A percentile compares a stretch with the other conserved stretches of the same genome.
phyloP scores from a whole-genome alignment of 805 yeast genomes.

The Wickerhamomyces chambardii region DNA sequence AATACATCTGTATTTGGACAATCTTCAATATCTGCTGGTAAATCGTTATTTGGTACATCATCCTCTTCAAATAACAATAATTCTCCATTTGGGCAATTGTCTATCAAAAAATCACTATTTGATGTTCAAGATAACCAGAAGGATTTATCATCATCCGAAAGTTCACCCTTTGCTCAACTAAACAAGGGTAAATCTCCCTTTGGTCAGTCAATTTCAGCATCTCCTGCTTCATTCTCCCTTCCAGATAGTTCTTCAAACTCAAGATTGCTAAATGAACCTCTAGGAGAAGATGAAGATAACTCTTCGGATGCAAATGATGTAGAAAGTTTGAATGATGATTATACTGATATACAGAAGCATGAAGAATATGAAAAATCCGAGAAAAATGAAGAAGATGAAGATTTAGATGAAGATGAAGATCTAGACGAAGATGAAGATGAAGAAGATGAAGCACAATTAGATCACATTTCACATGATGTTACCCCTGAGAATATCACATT shows the following conservation, averaged over 20 bases:
- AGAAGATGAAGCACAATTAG: neutral
- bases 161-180: neutral
- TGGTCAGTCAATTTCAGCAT: no score
- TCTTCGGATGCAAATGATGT: neutral
- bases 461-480: no score
- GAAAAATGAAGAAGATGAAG: neutral
- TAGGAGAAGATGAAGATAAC: neutral
- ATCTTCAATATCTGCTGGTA: slow-evolving; percentile 14
- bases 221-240: no score
- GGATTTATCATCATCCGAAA: neutral
- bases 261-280: slow-evolving; percentile 3
- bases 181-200: neutral
- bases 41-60: slow-evolving; percentile 9
- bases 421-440: neutral
- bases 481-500: neutral
- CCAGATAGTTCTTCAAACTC: no score
- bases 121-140: no score
- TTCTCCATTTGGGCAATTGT: slow-evolving; percentile 13
- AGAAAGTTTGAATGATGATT: neutral
- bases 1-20: no score
- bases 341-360: no score
- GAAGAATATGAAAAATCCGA: neutral
- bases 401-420: neutral
- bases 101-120: slow-evolving; percentile 1
- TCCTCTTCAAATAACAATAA: slow-evolving; percentile 3